These are phyloP conservation scores for Crithidia expoeki DNA, from an alignment of 208 protist genomes.

Conservation along the genomic window DNA sequence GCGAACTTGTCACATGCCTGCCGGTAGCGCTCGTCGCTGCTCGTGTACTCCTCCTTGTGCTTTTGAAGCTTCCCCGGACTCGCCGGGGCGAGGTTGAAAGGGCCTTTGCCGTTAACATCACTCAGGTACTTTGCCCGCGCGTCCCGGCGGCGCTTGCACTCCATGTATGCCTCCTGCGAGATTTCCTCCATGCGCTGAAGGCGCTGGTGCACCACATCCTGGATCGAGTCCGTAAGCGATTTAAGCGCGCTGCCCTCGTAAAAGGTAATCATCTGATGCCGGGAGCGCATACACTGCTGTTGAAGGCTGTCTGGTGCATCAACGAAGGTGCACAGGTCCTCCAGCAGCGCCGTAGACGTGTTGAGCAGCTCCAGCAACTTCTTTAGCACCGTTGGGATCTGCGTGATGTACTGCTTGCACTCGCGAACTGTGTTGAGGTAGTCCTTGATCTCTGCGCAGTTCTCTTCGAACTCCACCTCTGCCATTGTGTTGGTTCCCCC, in stretches of 20 bases:
- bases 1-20: conserved; percentile 7
- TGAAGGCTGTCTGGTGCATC: conserved; percentile 2
- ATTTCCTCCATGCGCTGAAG: conserved; percentile 16
- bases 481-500: not conserved
- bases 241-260: conserved; percentile 14
- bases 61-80: conserved; percentile 10
- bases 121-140: conserved; percentile 19
- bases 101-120: not conserved
- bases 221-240: conserved; percentile 10
- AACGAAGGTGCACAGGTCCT: conserved; percentile 17
- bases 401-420: conserved; percentile 14
- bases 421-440: conserved; percentile 11
- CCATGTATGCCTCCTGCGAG: conserved; percentile 6
- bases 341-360: conserved; percentile 16
- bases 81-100: conserved; percentile 8
- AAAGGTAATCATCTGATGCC: conserved; percentile 15
- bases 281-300: conserved; percentile 7
- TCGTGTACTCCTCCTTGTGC: conserved; percentile 20
- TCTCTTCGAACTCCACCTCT: conserved; percentile 14
- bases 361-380: conserved; percentile 11
- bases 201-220: conserved; percentile 15
- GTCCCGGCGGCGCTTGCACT: conserved; percentile 15
- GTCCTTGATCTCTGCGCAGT: conserved; percentile 18
- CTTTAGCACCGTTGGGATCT: conserved; percentile 2
- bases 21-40: conserved; percentile 9